phyloP scores from a whole-genome alignment of 306 rosid genomes.

The Rosa chinensis region DNA sequence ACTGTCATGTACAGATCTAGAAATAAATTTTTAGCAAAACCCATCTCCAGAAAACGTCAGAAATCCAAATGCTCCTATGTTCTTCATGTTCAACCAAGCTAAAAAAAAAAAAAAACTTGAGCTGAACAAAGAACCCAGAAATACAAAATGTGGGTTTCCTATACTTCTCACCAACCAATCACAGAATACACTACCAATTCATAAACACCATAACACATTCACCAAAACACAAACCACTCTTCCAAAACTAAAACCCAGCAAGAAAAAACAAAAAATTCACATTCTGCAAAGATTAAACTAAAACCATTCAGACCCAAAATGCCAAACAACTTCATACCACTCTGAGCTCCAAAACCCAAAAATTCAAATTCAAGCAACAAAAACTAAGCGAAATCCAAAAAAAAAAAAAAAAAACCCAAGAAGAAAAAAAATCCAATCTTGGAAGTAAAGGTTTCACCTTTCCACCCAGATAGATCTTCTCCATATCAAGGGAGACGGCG shows the following conservation, averaged over 20 bases:
- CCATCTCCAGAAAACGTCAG: neutral
- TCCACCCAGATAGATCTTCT: slow-evolving; percentile 97
- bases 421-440: slow-evolving; percentile 8
- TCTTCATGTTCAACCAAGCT: slow-evolving; percentile 19
- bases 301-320: neutral
- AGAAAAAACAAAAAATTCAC: neutral
- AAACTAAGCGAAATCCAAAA: neutral
- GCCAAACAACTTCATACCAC: neutral
- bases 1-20: slow-evolving; percentile 23
- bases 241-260: neutral
- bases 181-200: slow-evolving; percentile 14
- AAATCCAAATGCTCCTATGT: slow-evolving; percentile 5
- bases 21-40: neutral
- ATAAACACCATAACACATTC: neutral
- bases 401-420: neutral
- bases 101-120: slow-evolving; percentile 4
- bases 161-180: slow-evolving; percentile 3
- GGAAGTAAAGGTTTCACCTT: slow-evolving; percentile 47
- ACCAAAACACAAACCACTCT: neutral
- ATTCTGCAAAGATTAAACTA: neutral
- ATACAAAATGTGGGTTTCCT: neutral
- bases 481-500: slow-evolving; percentile 70
- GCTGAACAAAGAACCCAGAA: neutral
- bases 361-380: neutral
- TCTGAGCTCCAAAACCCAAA: slow-evolving; percentile 6